phyloP scores from a whole-genome alignment of 805 yeast species.

The Candida tallmaniae region DNA sequence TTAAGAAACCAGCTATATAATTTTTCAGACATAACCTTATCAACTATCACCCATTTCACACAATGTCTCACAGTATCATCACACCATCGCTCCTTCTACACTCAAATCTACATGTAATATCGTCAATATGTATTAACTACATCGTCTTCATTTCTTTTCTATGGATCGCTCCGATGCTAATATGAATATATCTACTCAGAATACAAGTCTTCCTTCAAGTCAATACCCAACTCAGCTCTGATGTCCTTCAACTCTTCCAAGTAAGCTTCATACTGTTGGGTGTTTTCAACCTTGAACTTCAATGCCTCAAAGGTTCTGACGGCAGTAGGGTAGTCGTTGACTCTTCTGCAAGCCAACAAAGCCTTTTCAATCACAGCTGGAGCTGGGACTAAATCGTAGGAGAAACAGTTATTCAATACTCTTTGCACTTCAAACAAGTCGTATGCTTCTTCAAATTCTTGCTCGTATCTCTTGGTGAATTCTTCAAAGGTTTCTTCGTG shows the following conservation, averaged over 20 bases:
- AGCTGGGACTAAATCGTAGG: constrained; percentile 97
- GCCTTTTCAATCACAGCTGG: constrained; percentile 96
- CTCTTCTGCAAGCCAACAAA: constrained; percentile 96
- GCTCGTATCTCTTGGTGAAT: constrained; percentile 86
- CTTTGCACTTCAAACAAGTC: constrained; percentile 58
- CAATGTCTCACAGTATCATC: too few species aligned
- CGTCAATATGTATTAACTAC: too few species aligned
- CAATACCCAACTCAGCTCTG: constrained; percentile 89
- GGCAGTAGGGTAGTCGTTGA: constrained; percentile 97
- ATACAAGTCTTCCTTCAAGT: constrained; percentile 83
- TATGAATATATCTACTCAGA: not conserved
- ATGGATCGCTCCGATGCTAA: too few species aligned
- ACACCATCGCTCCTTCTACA: too few species aligned
- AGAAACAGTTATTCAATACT: constrained; percentile 95
- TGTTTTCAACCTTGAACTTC: constrained; percentile 92
- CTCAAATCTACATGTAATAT: too few species aligned
- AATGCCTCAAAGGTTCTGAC: constrained; percentile 97
- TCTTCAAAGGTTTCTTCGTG: constrained; percentile 94
- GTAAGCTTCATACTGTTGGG: constrained; percentile 92
- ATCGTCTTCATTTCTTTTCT: too few species aligned
- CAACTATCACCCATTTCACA: too few species aligned
- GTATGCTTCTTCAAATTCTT: constrained; percentile 74
- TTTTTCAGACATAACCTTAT: too few species aligned
- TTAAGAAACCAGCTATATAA: too few species aligned
- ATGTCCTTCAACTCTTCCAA: constrained; percentile 89